Evolutionary conservation across 2,329 filamentous ascomycete genomes (phyloP).

Genomic region (Diaporthe australafricana): DNA sequence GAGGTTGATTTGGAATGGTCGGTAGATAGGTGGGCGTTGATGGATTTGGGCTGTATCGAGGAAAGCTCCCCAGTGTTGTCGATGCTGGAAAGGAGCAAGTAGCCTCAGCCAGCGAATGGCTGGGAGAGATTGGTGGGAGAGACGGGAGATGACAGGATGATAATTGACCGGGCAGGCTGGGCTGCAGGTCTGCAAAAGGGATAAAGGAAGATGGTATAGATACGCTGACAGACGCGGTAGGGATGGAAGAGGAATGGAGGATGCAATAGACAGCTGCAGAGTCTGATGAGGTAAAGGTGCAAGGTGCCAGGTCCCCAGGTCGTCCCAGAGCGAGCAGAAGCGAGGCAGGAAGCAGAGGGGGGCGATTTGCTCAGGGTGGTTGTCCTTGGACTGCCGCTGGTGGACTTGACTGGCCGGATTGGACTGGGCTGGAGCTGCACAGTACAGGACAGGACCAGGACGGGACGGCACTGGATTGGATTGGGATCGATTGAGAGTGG

Average conservation of each 20-base stretch:
- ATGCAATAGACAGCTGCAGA: conserved; percentile 29
- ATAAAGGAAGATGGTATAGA: neutral
- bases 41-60: neutral
- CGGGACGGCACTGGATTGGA: conserved; percentile 10
- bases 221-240: conserved; percentile 24
- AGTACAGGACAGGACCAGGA: conserved; percentile 3
- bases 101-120: conserved; percentile 20
- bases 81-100: conserved; percentile 27
- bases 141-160: conserved; percentile 12
- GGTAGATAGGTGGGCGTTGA: neutral
- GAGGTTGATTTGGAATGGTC: neutral
- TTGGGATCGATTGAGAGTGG: conserved; percentile 21
- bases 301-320: neutral
- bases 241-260: conserved; percentile 3
- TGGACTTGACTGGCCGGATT: conserved; percentile 20
- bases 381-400: neutral
- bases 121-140: conserved; percentile 12
- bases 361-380: conserved; percentile 5
- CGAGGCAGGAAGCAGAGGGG: conserved; percentile 4
- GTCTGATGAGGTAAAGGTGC: conserved; percentile 24
- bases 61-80: conserved; percentile 9
- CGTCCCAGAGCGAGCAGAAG: conserved; percentile 14
- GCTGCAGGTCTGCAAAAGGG: conserved; percentile 22
- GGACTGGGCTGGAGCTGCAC: neutral
- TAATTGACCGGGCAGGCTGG: conserved; percentile 14